A percentile compares a stretch with the other conserved stretches of the same genome.
Evolutionary conservation across 2,329 filamentous ascomycete species (phyloP).

Genomic region (Monilinia polystroma): DNA sequence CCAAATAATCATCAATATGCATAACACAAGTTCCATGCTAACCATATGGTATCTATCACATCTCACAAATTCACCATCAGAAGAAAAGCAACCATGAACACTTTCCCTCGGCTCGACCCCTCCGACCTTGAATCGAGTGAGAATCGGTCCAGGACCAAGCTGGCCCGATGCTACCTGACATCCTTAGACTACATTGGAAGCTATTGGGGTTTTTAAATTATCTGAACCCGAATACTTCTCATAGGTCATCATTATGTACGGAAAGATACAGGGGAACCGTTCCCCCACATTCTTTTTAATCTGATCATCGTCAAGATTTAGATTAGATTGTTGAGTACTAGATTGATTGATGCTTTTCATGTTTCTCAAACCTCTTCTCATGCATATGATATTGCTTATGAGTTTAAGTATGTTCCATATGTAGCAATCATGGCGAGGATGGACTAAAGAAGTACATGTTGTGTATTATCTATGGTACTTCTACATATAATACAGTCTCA

Average conservation of each 20-base stretch:
- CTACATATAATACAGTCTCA: not conserved
- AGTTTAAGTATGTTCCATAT: constrained; percentile 1
- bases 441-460: not conserved
- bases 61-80: not conserved
- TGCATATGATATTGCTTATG: constrained; percentile 9
- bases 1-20: constrained; percentile 8
- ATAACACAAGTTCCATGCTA: constrained; percentile 5
- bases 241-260: not conserved
- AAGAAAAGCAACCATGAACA: not conserved
- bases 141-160: not conserved
- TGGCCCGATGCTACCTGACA: constrained; percentile 11
- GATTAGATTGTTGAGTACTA: constrained; percentile 3
- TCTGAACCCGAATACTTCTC: not conserved
- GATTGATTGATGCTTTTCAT: constrained; percentile 11
- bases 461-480: not conserved
- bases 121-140: not conserved
- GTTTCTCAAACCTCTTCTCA: not conserved
- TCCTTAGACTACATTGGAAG: not conserved
- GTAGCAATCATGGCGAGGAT: not conserved
- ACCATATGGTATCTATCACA: constrained; percentile 10
- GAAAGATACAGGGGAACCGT: not conserved
- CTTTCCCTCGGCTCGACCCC: not conserved
- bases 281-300: not conserved
- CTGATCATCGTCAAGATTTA: constrained; percentile 5
- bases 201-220: not conserved